Evolutionary conservation across 2,329 filamentous ascomycete genomes (phyloP), one percentile per base, ranked within the genome.

Genomic region (Pestalotiopsis sp.): DNA sequence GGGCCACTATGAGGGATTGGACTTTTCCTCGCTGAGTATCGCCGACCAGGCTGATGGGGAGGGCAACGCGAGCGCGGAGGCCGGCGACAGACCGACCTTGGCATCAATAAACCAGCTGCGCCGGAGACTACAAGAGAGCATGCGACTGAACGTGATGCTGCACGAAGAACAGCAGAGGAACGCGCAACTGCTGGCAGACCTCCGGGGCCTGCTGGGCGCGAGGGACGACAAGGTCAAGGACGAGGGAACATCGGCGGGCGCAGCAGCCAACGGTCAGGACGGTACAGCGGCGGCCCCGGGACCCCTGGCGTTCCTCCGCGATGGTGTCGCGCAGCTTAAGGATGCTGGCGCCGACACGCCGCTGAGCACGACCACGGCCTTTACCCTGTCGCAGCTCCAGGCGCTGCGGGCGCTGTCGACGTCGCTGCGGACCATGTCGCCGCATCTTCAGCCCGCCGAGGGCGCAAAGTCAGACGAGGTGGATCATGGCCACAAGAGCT

Each of bases 361-460:
- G 12, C 84, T 94, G 36, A 87, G 88, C 12, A 93, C 92, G 4
- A 93, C 92, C 20, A 88, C 92, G 0, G 87, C 89, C 17, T 97
- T 98, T 78, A 90, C 93, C 0, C 85, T 97, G 23, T 92, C 92
- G 2, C 95, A 98, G 78, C 84, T 98, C 23, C 93, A 94, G 36
- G 90, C 93, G 0, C 84, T 99, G 60, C 90, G 93, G 69, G 83
- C 89, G 7, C 84, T 97, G 25, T 89, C 86, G 2, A 78, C 80
- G 4, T 83, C 83, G 7, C 83, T 97, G 63, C 84, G 89, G 11
- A 86, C 87, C 13, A 83, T 97, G 45, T 84, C 90, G 70, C 90
- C 92, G 0, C 89, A 91, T 69, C 81, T 97, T 36, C 79, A 63
- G 70, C 71, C 38, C 41, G 59, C 64, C 68, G 79, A 84, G 71